A percentile compares a stretch with the other conserved stretches of the same genome.
phyloP scores from a whole-genome alignment of 129 eudicot genomes.

The Ambrosia trifida region DNA sequence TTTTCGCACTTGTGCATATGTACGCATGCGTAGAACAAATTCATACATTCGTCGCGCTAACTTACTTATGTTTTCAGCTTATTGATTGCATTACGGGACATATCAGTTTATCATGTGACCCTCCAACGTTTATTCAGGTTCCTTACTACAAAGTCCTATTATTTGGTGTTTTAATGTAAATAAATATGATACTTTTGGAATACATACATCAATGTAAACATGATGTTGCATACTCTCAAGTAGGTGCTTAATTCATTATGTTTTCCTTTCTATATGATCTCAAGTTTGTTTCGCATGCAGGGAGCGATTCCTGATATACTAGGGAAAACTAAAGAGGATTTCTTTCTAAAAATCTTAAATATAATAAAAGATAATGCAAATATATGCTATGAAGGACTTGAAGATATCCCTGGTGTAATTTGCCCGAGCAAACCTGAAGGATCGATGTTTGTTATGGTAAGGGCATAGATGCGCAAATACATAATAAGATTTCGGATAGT shows the following conservation, averaged over 20 bases:
- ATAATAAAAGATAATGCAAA: constrained; percentile 59
- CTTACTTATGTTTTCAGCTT: constrained; percentile 41
- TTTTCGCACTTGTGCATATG: constrained; percentile 15
- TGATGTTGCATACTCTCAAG: background rate
- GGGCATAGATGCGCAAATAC: constrained; percentile 7
- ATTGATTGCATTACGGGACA: constrained; percentile 57
- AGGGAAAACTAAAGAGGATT: constrained; percentile 58
- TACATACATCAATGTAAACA: background rate
- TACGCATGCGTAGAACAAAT: background rate
- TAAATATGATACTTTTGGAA: background rate
- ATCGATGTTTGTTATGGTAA: constrained; percentile 92
- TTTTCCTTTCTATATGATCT: constrained; percentile 1
- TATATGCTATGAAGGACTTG: constrained; percentile 41
- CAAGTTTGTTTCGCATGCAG: constrained; percentile 34
- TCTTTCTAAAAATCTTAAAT: constrained; percentile 48
- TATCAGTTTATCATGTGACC: constrained; percentile 59
- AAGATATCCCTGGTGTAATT: constrained; percentile 65
- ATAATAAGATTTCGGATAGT: background rate
- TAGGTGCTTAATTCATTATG: background rate
- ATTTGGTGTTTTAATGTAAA: too few relatives aligned
- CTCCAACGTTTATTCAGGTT: constrained; percentile 87
- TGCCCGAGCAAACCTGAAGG: constrained; percentile 96
- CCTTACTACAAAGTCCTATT: too few relatives aligned
- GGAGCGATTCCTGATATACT: constrained; percentile 79
- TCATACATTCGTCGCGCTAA: background rate